These are phyloP conservation scores for Xylaria digitata DNA, from an alignment of 2,329 filamentous ascomycete species.

Conservation along the genomic window DNA sequence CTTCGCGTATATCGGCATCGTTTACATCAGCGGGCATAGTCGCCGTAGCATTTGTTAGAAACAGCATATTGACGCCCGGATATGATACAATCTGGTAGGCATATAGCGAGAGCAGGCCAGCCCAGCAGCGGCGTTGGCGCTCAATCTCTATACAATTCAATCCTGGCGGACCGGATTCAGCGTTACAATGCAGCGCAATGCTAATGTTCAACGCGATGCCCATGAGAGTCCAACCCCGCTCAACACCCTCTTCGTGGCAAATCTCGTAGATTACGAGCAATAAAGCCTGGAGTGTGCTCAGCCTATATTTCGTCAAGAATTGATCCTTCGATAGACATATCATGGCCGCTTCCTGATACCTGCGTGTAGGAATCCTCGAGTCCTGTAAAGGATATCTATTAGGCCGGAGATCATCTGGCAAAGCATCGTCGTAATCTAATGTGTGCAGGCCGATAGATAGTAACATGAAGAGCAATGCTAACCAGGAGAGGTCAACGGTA, in stretches of 20 bases:
- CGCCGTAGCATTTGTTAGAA: constrained; percentile 25
- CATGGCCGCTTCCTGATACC: constrained; percentile 32
- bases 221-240: constrained; percentile 30
- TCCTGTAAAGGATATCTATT: constrained; percentile 3
- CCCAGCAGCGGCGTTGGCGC: constrained; percentile 33
- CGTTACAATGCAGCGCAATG: constrained; percentile 34
- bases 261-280: constrained; percentile 31
- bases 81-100: constrained; percentile 35
- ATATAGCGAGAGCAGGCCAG: constrained; percentile 31
- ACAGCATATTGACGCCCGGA: constrained; percentile 31
- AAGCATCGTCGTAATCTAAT: constrained; percentile 21
- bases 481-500: constrained; percentile 25
- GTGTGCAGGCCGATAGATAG: constrained; percentile 28
- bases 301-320: constrained; percentile 29
- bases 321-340: constrained; percentile 31
- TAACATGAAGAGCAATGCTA: constrained; percentile 32
- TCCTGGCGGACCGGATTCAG: constrained; percentile 16
- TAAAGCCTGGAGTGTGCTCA: constrained; percentile 30
- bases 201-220: constrained; percentile 32
- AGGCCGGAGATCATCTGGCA: constrained; percentile 14
- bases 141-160: constrained; percentile 24
- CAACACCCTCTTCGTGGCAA: constrained; percentile 32
- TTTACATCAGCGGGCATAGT: constrained; percentile 32
- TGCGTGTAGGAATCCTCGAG: constrained; percentile 3
- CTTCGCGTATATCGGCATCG: constrained; percentile 29